Conservation (phyloP, 345 rosid species). For the Reutealis trisperma region DNA sequence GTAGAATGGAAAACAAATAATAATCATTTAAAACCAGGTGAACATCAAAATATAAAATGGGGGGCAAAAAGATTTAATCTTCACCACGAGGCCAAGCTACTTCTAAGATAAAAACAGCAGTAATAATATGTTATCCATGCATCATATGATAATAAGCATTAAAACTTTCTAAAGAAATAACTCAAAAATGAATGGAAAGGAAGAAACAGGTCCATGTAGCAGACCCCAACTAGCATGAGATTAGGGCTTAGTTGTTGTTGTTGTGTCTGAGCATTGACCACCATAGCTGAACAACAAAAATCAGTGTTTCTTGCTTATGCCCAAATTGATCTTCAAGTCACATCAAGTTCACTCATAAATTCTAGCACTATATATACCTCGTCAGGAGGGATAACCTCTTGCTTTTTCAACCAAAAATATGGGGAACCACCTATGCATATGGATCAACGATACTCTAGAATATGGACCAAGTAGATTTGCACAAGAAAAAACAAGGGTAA, state of each 20-base stretch:
- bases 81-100: neutral
- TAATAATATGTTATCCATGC: no score
- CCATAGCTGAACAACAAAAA: neutral
- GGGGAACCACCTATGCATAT: neutral
- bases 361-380: neutral
- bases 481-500: neutral
- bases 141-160: no score
- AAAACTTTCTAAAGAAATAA: no score
- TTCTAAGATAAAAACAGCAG: neutral
- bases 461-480: neutral
- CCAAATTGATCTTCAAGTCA: neutral
- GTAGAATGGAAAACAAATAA: slow-evolving; percentile 12
- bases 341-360: neutral
- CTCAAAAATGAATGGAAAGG: no score
- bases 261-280: no score
- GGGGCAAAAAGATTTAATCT: neutral
- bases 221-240: no score
- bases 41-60: neutral
- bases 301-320: neutral
- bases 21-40: neutral
- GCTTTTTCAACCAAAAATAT: no score
- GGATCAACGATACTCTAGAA: neutral
- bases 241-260: no score
- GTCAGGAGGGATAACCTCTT: no score
- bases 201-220: no score